Evolutionary conservation across 163 green algal species (phyloP), one percentile per base, ranked within the genome.

Genomic region (Chlorella variabilis): DNA sequence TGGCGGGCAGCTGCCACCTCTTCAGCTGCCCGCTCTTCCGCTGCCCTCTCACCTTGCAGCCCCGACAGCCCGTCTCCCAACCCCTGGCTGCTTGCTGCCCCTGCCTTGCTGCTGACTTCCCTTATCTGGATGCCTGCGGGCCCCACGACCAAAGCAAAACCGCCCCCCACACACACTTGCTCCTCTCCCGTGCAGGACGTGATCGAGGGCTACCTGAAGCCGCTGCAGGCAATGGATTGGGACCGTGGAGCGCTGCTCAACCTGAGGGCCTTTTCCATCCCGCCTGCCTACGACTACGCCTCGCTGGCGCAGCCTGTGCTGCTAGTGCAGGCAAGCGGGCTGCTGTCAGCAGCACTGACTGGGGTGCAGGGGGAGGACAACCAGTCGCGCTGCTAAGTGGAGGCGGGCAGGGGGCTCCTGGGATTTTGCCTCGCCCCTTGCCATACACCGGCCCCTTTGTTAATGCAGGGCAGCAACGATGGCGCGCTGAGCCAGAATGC

Each of bases 181-280:
- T n/a, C 17, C 33, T 41, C n/a, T n/a, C 3, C 17, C 3, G 17
- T 77, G 41, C 71, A 89, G 82, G 86, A 87, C n/a, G 63, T 84
- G 41, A 80, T 87, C 31, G 77, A 89, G 3, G 86, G 85, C 25
- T 91, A 91, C 69, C 48, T 87, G 27, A 81, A 66, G 4, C 87
- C 87, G 18, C 41, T 87, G 45, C 54, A 61, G 41, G 67, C 85
- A 2, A 21, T 79, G 9, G 42, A 89, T 49, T 91, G 87, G 87
- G 87, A 91, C 77, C 75, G 62, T 11, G 87, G 65, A n/a, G 71
- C 83, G 21, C 66, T 91, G 56, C 63, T 86, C 27, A 87, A 87
- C 71, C 83, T 88, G 70, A 59, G 85, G 3, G 51, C 83, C 51
- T 87, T 91, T 58, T 77, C 29, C 21, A 80, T 87, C 31, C 76